phyloP scores from a whole-genome alignment of 257 asterid species.

The Scutellaria galericulata region DNA sequence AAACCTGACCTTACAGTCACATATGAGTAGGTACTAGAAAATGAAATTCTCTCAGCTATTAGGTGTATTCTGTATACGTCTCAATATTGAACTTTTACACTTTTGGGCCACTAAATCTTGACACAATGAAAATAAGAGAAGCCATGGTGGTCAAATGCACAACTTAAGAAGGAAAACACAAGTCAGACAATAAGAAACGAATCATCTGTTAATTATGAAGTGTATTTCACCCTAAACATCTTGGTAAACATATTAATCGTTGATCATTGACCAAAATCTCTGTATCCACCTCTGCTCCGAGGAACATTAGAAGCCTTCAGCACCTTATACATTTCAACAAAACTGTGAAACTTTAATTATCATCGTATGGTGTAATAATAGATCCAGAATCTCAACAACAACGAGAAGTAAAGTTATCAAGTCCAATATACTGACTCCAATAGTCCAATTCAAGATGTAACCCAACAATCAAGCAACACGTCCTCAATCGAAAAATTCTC shows the following conservation, averaged over 20 bases:
- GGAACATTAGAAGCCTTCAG: constrained; percentile 17
- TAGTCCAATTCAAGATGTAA: constrained; percentile 21
- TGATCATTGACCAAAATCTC: constrained; percentile 13
- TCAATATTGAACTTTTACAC: not conserved
- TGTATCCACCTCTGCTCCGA: constrained; percentile 21
- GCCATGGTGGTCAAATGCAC: constrained; percentile 6
- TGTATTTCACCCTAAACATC: constrained; percentile 29
- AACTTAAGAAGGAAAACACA: not conserved
- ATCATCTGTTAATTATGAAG: not conserved
- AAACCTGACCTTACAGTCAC: constrained; percentile 14
- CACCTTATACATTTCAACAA: not conserved
- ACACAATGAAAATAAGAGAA: not conserved
- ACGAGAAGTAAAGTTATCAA: not conserved
- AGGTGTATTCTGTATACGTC: constrained; percentile 13
- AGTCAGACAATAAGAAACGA: not conserved
- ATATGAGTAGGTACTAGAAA: constrained; percentile 18
- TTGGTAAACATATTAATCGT: constrained; percentile 9
- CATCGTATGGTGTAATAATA: not conserved
- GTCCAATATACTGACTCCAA: not conserved
- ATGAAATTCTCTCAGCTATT: constrained; percentile 27
- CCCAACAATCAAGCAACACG: not conserved
- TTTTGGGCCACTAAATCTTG: constrained; percentile 8
- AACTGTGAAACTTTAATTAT: not conserved
- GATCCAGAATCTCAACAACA: constrained; percentile 26
- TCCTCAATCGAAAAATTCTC: not conserved